These are phyloP conservation scores for Hyaloperonospora brassicae DNA, from an alignment of 352 stramenopile genomes.

Conservation along the genomic window DNA sequence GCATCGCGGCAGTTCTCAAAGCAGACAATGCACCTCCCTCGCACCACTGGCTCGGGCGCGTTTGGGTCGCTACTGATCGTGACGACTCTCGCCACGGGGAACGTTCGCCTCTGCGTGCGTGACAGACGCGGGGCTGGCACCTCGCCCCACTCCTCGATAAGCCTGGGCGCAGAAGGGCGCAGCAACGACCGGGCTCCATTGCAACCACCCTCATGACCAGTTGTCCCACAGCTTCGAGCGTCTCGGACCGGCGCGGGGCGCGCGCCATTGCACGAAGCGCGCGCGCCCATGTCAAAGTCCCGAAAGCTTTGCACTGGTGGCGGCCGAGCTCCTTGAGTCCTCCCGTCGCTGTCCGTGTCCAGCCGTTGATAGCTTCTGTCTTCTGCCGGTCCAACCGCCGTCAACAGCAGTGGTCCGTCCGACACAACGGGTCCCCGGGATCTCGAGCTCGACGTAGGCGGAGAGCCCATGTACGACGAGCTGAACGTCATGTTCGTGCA, in stretches of 20 bases:
- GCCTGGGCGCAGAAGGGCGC: constrained; percentile 18
- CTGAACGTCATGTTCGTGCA: constrained; percentile 10
- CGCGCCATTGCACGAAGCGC: neutral
- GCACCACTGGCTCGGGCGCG: constrained; percentile 12
- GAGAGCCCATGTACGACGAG: constrained; percentile 8
- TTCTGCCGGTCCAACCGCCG: neutral
- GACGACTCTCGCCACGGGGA: constrained; percentile 19
- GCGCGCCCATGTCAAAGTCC: no score
- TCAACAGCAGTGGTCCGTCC: constrained; percentile 3
- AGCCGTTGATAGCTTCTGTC: neutral
- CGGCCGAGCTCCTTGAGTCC: no score
- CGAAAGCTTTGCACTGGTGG: no score
- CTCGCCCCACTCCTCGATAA: constrained; percentile 23
- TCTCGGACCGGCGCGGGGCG: neutral
- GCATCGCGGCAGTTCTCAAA: constrained; percentile 37
- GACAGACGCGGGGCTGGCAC: neutral
- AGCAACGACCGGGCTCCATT: neutral
- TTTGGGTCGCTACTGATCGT: constrained; percentile 22
- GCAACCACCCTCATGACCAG: neutral
- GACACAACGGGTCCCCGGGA: constrained; percentile 4
- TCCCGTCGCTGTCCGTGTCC: no score
- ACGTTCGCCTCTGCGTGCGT: constrained; percentile 4
- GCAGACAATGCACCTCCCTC: constrained; percentile 43
- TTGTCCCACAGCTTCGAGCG: neutral
- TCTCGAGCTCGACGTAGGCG: constrained; percentile 8